These are phyloP conservation scores for Phytophthora foliorum DNA, from an alignment of 352 stramenopile species.

Conservation along the genomic window DNA sequence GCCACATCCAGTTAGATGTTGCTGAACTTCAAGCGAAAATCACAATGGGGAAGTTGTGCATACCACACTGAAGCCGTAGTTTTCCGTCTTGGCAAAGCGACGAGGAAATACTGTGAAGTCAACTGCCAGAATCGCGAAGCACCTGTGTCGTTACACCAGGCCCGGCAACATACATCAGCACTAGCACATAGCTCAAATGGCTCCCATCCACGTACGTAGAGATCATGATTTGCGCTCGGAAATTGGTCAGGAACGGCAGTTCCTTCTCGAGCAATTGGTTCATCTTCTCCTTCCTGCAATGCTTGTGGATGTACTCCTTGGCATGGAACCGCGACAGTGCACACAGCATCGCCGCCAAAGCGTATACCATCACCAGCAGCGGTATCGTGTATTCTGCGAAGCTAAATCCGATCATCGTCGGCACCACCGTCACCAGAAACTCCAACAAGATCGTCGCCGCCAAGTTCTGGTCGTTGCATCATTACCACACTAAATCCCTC, in stretches of 20 bases:
- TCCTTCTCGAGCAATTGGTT: conserved; percentile 77
- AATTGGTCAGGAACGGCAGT: conserved; percentile 83
- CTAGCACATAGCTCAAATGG: not conserved
- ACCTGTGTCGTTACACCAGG: conserved; percentile 38
- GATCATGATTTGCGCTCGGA: conserved; percentile 85
- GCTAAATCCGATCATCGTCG: conserved; percentile 81
- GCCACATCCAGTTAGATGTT: conserved; percentile 4
- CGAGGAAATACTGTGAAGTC: conserved; percentile 98
- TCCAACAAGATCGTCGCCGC: conserved; percentile 69
- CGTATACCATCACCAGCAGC: conserved; percentile 69
- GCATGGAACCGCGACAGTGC: conserved; percentile 78
- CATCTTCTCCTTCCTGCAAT: conserved; percentile 88
- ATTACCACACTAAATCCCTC: conserved; percentile 1
- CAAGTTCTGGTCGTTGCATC: conserved; percentile 46
- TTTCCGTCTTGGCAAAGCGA: conserved; percentile 96
- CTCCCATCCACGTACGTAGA: conserved; percentile 64
- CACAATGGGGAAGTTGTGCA: conserved; percentile 1
- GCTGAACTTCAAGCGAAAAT: not conserved
- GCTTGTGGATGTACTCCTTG: conserved; percentile 76
- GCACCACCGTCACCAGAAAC: conserved; percentile 72
- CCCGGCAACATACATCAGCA: not conserved
- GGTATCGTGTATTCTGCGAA: conserved; percentile 67
- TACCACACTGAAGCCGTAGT: conserved; percentile 95
- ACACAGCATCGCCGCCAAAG: conserved; percentile 58
- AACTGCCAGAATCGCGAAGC: conserved; percentile 97